Percentiles rank a stretch among this genome's conserved stretches.
These are phyloP conservation scores for Perkinsela sp. DNA, from an alignment of 208 protist genomes.

Conservation along the genomic window DNA sequence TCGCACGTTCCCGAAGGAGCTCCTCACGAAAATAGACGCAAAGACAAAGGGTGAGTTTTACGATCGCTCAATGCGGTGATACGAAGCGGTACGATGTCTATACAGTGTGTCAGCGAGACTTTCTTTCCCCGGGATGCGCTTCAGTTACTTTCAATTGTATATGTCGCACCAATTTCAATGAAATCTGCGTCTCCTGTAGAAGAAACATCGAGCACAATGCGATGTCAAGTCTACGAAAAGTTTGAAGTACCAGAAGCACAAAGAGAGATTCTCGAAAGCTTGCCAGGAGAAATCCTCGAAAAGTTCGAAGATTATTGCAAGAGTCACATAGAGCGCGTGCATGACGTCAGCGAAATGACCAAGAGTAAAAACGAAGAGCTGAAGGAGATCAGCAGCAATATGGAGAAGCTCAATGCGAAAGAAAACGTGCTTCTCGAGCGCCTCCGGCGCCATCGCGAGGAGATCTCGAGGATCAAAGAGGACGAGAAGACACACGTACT, in stretches of 20 bases:
- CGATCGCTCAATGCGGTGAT: slow-evolving; percentile 8
- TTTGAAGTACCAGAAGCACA: no score
- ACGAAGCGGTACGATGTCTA: no score
- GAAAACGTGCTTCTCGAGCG: neutral
- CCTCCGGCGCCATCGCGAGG: neutral
- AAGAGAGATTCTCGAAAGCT: no score
- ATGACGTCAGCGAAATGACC: neutral
- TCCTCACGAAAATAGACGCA: slow-evolving; percentile 88
- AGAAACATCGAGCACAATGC: no score
- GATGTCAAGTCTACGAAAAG: no score
- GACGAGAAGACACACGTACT: neutral
- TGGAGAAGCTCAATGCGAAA: neutral
- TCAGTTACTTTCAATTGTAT: no score
- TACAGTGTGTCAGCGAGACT: no score
- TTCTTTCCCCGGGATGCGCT: no score
- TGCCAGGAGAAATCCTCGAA: no score
- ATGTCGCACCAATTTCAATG: no score
- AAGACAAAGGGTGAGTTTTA: slow-evolving; percentile 81
- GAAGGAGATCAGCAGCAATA: neutral
- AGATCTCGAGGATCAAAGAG: neutral
- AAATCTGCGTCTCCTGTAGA: no score
- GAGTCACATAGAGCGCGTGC: neutral
- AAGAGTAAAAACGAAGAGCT: neutral
- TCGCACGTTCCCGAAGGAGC: slow-evolving; percentile 85
- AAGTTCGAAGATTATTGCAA: no score